Evolutionary conservation across 208 protist genomes (phyloP), one percentile per base, ranked within the genome.

Genomic region (Crithidia expoeki): DNA sequence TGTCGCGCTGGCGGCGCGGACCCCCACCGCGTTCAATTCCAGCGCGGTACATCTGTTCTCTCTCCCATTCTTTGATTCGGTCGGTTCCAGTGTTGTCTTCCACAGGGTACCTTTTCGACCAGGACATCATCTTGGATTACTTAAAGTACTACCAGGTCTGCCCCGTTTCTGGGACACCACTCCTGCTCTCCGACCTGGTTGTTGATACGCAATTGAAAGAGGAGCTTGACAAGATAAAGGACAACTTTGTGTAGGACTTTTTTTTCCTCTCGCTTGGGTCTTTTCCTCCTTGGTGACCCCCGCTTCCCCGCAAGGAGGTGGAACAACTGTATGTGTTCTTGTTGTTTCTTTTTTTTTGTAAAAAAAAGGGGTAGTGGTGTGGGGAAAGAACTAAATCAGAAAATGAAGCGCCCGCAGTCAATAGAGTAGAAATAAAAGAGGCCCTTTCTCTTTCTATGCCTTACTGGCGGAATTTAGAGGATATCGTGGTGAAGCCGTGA

Each of bases 91-190:
- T 83, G 23, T 14, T 89, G 28, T 79, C 84, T 0, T 68, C 84
- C n/a, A 72, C 81, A 16, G 84, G 84, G 12, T 77, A 80, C 67
- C 17, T 80, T 25, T 89, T 89, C 40, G 84, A 89, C 53, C 52
- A 72, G 32, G 62, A 76, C 27, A 55, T 59, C 42, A 86, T 89
- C 11, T 30, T 74, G 2, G 76, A 83, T 50, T 89, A 82, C 47
- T 57, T 85, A 17, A 12, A 23, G 57, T 40, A 67, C 40, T 53
- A 80, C 47, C 11, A 49, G 1, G 50, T 71, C 17, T 89, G 84
- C 69, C 84, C 84, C 28, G 66, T 89, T n/a, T 70, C 77, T 27
- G 84, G 78, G 14, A 74, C 69, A 17, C 71, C 74, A 19, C 65
- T 89, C 11, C 74, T 59, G 32, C 50, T 44, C 4, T 28, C 56